phyloP scores from a whole-genome alignment of 106 monocot genomes.

The Alisma plantagoaquatica region DNA sequence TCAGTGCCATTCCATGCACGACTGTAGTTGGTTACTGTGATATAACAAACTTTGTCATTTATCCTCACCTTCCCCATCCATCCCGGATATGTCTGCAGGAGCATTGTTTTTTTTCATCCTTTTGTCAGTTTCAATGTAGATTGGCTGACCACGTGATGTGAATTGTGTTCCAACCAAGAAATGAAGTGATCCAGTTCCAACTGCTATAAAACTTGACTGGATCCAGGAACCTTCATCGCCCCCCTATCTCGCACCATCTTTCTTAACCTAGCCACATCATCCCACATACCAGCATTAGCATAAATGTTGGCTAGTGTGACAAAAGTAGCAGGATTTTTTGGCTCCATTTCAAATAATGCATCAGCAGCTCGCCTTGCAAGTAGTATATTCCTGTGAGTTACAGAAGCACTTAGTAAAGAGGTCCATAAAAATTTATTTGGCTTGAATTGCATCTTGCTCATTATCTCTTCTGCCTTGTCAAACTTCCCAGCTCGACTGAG shows the following conservation, averaged over 20 bases:
- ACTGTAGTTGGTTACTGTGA: too few relatives aligned
- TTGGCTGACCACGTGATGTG: constrained; percentile 33
- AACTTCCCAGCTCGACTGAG: constrained; percentile 49
- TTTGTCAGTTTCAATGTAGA: constrained; percentile 19
- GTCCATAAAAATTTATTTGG: constrained; percentile 65
- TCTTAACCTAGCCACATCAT: constrained; percentile 39
- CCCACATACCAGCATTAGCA: constrained; percentile 33
- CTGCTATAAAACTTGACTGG: constrained; percentile 59
- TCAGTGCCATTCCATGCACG: constrained; percentile 32
- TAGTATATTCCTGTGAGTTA: constrained; percentile 30
- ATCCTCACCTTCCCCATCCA: constrained; percentile 69
- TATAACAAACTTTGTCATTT: constrained; percentile 27
- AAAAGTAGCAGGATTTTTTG: constrained; percentile 60
- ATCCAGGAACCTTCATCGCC: constrained; percentile 45
- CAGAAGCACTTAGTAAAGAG: constrained; percentile 51
- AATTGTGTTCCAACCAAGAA: constrained; percentile 43
- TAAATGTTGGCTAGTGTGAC: constrained; percentile 69
- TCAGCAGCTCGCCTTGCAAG: constrained; percentile 42
- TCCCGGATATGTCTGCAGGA: constrained; percentile 30
- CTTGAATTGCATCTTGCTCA: constrained; percentile 37
- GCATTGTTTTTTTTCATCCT: constrained; percentile 53
- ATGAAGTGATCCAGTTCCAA: constrained; percentile 26
- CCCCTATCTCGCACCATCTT: constrained; percentile 26
- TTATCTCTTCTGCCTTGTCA: constrained; percentile 38
- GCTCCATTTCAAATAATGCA: constrained; percentile 54